Conservation (phyloP, 768 basidiomycete genomes). For the Austroboletus eburneus region DNA sequence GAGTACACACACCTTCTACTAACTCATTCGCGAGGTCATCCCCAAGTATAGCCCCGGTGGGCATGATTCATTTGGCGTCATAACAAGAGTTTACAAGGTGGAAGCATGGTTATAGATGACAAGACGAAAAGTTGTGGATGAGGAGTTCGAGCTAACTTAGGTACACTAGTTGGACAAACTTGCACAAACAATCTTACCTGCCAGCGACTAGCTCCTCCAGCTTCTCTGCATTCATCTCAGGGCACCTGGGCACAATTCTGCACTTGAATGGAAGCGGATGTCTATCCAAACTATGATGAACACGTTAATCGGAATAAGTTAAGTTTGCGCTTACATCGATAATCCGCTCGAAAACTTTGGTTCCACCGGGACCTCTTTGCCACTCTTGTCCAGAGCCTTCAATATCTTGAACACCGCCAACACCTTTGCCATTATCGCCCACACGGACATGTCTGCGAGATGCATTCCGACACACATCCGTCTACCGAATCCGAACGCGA, state of each 20-base stretch:
- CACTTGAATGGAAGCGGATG: conserved; percentile 5
- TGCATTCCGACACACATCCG: conserved; percentile 19
- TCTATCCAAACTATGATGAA: background rate
- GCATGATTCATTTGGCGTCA: too few relatives aligned
- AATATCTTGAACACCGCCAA: conserved; percentile 5
- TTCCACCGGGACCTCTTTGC: conserved; percentile 5
- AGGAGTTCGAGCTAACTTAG: too few relatives aligned
- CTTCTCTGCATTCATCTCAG: background rate
- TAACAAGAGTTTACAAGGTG: too few relatives aligned
- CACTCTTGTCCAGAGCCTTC: conserved; percentile 1
- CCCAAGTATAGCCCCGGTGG: too few relatives aligned
- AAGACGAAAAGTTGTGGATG: too few relatives aligned
- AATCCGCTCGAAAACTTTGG: conserved; percentile 4
- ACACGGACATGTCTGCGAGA: conserved; percentile 13
- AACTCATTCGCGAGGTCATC: too few relatives aligned
- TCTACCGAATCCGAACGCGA: conserved; percentile 23
- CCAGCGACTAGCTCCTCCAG: conserved; percentile 1
- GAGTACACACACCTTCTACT: too few relatives aligned
- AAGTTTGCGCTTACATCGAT: conserved; percentile 1
- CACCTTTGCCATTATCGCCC: background rate
- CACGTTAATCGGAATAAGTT: background rate
- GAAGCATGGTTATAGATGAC: too few relatives aligned
- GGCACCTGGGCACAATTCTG: background rate
- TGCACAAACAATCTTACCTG: too few relatives aligned
- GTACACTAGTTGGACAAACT: too few relatives aligned